phyloP scores from a whole-genome alignment of 2,329 filamentous ascomycete species.

The Diaporthe citrichinensis region DNA sequence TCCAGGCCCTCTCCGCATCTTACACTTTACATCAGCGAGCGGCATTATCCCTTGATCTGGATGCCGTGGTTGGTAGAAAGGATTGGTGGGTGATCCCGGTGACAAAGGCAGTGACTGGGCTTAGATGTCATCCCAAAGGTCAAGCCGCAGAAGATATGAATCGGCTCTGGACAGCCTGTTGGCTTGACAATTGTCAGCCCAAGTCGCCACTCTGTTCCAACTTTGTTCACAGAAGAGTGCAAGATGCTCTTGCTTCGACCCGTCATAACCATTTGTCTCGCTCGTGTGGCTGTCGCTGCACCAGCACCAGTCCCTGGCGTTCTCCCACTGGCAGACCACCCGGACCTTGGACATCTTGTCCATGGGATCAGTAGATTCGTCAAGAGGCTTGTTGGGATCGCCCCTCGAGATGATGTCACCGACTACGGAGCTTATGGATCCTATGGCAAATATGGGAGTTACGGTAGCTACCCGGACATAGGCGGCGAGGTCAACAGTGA shows the following conservation, averaged over 20 bases:
- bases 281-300: neutral
- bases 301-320: neutral
- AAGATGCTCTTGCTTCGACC: constrained; percentile 10
- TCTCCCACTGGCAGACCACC: neutral
- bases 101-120: neutral
- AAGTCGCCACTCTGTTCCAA: neutral
- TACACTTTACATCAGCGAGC: neutral
- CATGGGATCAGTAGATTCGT: neutral
- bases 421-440: constrained; percentile 7
- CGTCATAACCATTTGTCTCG: neutral
- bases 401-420: neutral
- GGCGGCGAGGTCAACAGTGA: neutral
- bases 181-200: neutral
- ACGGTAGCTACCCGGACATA: constrained; percentile 14
- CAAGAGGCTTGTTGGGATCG: neutral
- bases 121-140: neutral
- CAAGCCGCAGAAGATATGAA: neutral
- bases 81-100: neutral
- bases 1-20: neutral
- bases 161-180: neutral
- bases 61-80: neutral
- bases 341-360: neutral
- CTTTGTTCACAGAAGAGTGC: neutral
- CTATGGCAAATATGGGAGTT: constrained; percentile 30
- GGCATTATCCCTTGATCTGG: neutral